Base-by-base conservation (phyloP, 2,329 filamentous ascomycete species). In the Botrytis sinoallii region DNA sequence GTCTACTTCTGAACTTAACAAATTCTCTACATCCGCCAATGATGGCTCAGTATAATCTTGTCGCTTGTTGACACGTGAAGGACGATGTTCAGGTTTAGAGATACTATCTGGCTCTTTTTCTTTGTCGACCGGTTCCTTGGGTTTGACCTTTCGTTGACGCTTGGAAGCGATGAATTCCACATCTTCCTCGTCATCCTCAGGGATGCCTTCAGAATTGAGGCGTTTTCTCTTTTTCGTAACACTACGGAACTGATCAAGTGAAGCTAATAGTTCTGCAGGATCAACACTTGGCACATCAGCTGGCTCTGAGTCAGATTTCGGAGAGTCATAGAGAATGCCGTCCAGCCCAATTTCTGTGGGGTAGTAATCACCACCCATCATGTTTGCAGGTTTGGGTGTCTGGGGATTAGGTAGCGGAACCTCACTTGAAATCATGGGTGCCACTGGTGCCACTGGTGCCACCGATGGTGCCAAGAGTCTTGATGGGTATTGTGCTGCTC, bases 341-440 rank as follows among this genome's bases (percentile, higher is more conserved):
- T 81, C 80, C 46, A 75, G 63, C 32, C 77, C 77, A 73, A 77
- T 77, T 29, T 73, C 76, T 74, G 78, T 75, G 63, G 77, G 75
- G 59, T 80, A 78, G 66, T 79, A 81, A 73, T 79, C 80, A 22
- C 78, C 80, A 52, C 80, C 79, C 77, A 81, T 80, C 77, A 79
- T 79, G 10, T 77, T 77, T 20, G 74, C 74, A 42, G 76, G 76
- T 9, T 71, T 76, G 66, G 76, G 75, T 35, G 66, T 42, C 42
- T 68, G 66, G 40, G 77, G 77, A 44, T 80, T 75, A n/a, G 76
- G 77, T 60, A 79, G 78, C n/a, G 74, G 72, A 22, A 67, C 32
- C 40, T 76, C 74, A 1, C 59, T 42, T 44, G 72, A 52, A 61
- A 75, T 46, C 72, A 78, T 78, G 14, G 77, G 73, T 55, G 75